Evolutionary conservation across 176 grass and related monocot genomes (phyloP), one percentile per base, ranked within the genome.

Genomic region (Bonia amplexicaulis): DNA sequence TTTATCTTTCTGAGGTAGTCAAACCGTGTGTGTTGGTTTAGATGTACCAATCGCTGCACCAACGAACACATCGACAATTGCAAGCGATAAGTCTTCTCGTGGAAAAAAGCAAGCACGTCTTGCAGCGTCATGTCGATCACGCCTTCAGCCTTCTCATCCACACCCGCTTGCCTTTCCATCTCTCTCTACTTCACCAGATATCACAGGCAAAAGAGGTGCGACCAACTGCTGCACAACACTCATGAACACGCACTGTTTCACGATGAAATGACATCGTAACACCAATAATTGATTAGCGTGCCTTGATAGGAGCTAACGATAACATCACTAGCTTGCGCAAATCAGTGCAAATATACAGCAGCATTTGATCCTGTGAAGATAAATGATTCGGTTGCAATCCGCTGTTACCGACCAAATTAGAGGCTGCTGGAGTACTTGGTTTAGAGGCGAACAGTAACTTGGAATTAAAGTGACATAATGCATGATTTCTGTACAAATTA

Each of bases 21-120:
- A 73, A 68, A 48, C 60, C 78, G 60, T 59, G 60, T 37, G 45
- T 20, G 46, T 68, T 76, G 13, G 61, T 81, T 87, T 67, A 81
- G 61, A 69, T 25, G 84, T 61, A 47, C 69, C 12, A 23, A 47
- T 26, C 69, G 20, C 7, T 33, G 17, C 40, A 62, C 55, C 55
- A 11, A 12, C 17, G 7, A 78, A 23, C 46, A 66, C 59, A 64
- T 67, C 69, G 64, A n/a, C 23, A 42, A 44, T 57, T 45, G 23
- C 55, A 31, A 22, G 10, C 23, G n/a, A 66, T 13, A 71, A 67
- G 69, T 61, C 41, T 55, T 27, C 57, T 67, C 23, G 12, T 6
- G 54, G 33, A 26, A 3, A 22, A 64, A 47, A 16, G 13, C 25
- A 46, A 46, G 84, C 76, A 48, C 39, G 62, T 15, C 70, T 5